Conservation (phyloP, 1,284 basidiomycete genomes). For the Sporisorium sorghi region DNA sequence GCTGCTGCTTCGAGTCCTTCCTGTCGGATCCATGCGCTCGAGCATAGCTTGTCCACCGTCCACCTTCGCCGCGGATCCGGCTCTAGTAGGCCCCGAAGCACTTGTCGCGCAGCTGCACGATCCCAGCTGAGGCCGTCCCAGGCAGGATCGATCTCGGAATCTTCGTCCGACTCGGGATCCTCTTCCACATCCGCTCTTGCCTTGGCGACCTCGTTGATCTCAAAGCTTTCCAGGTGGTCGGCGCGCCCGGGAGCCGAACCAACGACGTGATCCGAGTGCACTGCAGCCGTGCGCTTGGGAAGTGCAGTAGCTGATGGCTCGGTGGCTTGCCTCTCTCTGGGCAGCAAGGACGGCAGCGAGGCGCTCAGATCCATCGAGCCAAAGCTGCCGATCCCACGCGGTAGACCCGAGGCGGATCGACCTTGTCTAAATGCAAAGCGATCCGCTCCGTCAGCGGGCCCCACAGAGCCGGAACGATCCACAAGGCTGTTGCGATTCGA, state of each 20-base stretch:
- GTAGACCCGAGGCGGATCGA: conserved; percentile 18
- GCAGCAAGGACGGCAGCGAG: conserved; percentile 44
- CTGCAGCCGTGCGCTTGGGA: conserved; percentile 11
- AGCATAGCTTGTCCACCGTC: conserved; percentile 50
- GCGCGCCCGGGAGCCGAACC: conserved; percentile 51
- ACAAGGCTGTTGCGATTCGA: conserved; percentile 22
- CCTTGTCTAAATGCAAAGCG: conserved; percentile 37
- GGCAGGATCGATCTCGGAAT: conserved; percentile 38
- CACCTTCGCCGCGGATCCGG: conserved; percentile 60
- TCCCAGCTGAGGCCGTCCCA: conserved; percentile 59
- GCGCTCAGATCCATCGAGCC: conserved; percentile 48
- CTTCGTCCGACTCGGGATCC: conserved; percentile 59
- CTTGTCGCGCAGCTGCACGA: conserved; percentile 53
- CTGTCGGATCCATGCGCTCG: conserved; percentile 42
- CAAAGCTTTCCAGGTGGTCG: conserved; percentile 40
- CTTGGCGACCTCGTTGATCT: conserved; percentile 53
- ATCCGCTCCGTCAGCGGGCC: conserved; percentile 18
- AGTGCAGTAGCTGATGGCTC: conserved; percentile 15
- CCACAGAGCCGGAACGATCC: conserved; percentile 22
- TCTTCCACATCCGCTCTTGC: conserved; percentile 48
- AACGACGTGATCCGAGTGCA: conserved; percentile 46
- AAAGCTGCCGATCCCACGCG: conserved; percentile 10
- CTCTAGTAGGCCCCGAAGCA: conserved; percentile 54
- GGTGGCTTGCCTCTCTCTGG: conserved; percentile 29
- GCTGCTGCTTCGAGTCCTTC: conserved; percentile 9